Conservation (phyloP, 2,329 filamentous ascomycete genomes). For the Pseudocercospora ulei region DNA sequence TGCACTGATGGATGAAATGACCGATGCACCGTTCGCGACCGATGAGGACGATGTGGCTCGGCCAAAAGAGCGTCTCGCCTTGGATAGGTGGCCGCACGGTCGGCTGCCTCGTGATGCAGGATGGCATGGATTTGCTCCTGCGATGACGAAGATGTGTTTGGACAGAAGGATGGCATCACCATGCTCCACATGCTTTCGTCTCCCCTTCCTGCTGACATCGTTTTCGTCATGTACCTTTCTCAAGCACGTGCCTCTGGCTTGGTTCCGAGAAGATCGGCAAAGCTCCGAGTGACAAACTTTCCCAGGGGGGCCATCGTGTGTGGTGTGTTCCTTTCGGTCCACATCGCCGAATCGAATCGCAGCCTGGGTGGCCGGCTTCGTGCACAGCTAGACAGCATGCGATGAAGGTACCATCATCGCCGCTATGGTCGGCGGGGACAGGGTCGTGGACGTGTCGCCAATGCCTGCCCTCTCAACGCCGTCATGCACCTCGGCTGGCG, state of each 20-base stretch:
- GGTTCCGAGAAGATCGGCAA: too few relatives aligned
- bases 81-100: too few relatives aligned
- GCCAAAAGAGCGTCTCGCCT: neutral
- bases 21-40: neutral
- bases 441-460: slow-evolving; percentile 24
- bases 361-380: neutral
- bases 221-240: too few relatives aligned
- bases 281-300: slow-evolving; percentile 4
- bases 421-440: slow-evolving; percentile 15
- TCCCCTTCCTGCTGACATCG: too few relatives aligned
- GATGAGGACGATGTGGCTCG: neutral
- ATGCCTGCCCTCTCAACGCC: slow-evolving; percentile 18
- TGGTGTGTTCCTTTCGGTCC: neutral
- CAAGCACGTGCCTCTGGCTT: neutral
- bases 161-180: too few relatives aligned
- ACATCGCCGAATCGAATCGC: too few relatives aligned
- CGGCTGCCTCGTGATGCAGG: too few relatives aligned
- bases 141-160: too few relatives aligned
- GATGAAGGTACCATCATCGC: slow-evolving; percentile 23
- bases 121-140: too few relatives aligned
- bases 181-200: too few relatives aligned
- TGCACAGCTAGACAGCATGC: slow-evolving; percentile 19
- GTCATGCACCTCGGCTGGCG: slow-evolving; percentile 10
- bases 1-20: slow-evolving; percentile 1
- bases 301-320: neutral